Percentiles rank a stretch among this genome's conserved stretches.
These are phyloP conservation scores for Cryptococcus floricola DNA, from an alignment of 1,284 basidiomycete genomes.

Conservation along the genomic window DNA sequence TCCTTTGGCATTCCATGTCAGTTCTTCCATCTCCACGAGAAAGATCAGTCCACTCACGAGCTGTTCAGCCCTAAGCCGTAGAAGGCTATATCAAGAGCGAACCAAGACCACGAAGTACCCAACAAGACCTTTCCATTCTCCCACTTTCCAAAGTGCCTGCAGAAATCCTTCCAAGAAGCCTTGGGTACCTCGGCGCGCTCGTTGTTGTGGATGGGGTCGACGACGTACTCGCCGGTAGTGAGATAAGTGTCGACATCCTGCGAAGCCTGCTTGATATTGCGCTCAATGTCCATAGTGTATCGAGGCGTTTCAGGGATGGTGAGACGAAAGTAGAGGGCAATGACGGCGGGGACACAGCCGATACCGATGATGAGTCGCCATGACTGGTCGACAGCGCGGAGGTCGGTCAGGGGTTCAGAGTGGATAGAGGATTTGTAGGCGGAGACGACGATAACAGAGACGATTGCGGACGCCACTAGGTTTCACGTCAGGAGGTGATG, in stretches of 20 bases:
- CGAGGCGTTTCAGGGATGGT: slow-evolving; percentile 59
- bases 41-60: no score
- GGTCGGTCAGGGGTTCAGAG: slow-evolving; percentile 48
- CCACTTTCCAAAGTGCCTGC: slow-evolving; percentile 51
- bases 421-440: slow-evolving; percentile 66
- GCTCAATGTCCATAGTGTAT: slow-evolving; percentile 86
- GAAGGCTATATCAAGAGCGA: slow-evolving; percentile 69
- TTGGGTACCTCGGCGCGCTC: slow-evolving; percentile 63
- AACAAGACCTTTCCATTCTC: slow-evolving; percentile 53
- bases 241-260: slow-evolving; percentile 64
- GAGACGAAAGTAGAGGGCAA: slow-evolving; percentile 54
- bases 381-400: slow-evolving; percentile 50
- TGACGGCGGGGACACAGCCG: slow-evolving; percentile 49
- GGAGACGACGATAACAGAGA: slow-evolving; percentile 63
- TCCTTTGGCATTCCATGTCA: slow-evolving; percentile 21
- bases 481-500: neutral
- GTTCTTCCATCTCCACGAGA: no score
- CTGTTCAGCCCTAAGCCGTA: slow-evolving; percentile 62
- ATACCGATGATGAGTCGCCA: slow-evolving; percentile 55
- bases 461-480: slow-evolving; percentile 56
- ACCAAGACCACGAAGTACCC: slow-evolving; percentile 59
- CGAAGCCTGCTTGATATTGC: slow-evolving; percentile 69
- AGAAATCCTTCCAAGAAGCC: slow-evolving; percentile 63
- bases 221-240: slow-evolving; percentile 53
- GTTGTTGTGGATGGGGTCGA: slow-evolving; percentile 58